Evolutionary conservation across 345 rosid genomes (phyloP).

Genomic region (Lepidium aucheri): DNA sequence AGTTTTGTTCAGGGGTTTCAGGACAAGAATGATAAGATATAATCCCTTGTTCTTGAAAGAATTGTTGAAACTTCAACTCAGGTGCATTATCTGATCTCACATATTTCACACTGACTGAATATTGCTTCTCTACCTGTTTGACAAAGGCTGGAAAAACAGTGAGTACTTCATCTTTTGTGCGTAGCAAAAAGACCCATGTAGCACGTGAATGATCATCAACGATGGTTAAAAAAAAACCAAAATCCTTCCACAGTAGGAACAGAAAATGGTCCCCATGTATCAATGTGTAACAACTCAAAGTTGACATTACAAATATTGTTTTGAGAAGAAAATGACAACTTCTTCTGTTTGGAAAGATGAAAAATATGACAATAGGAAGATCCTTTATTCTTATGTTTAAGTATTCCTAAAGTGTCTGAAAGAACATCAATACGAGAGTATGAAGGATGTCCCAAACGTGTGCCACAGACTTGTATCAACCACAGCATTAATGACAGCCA

Average conservation of each 20-base stretch:
- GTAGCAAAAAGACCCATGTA: not conserved
- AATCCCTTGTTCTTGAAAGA: not conserved
- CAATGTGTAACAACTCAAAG: not conserved
- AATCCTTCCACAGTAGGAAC: not conserved
- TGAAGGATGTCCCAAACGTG: not conserved
- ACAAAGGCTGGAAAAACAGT: not conserved
- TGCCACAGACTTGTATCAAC: not conserved
- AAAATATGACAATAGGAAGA: not conserved
- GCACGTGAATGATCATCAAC: not conserved
- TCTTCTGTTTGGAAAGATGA: not conserved
- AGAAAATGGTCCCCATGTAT: not conserved
- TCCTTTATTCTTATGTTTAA: not conserved
- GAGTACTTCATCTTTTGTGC: not conserved
- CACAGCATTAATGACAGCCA: not conserved
- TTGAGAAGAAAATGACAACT: not conserved
- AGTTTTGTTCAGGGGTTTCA: too few species aligned
- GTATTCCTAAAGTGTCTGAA: not conserved
- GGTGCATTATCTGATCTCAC: not conserved
- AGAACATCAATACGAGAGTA: not conserved
- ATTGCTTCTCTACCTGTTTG: not conserved
- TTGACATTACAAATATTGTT: not conserved
- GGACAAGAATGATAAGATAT: not conserved
- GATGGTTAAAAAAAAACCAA: not conserved
- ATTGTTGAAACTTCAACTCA: rapidly evolving
- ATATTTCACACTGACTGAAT: rapidly evolving